phyloP scores from a whole-genome alignment of 2,329 filamentous ascomycete species.

The Orbilia quercus region DNA sequence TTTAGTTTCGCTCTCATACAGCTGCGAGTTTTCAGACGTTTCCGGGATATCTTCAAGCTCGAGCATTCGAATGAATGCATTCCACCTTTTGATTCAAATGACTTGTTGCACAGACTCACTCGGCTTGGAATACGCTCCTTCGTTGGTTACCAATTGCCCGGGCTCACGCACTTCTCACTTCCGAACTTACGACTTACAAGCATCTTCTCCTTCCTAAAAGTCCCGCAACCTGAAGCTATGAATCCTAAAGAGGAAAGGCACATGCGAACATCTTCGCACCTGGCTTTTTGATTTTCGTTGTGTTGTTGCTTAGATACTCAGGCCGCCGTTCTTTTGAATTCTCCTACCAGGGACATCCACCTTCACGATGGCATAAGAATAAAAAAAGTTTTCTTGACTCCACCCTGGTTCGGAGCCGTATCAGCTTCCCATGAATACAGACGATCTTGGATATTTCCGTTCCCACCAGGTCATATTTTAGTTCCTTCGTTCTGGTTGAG shows the following conservation, averaged over 20 bases:
- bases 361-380: slow-evolving; percentile 35
- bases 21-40: slow-evolving; percentile 1
- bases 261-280: slow-evolving; percentile 39
- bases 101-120: slow-evolving; percentile 20
- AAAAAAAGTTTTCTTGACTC: not conserved
- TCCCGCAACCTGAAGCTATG: slow-evolving; percentile 48
- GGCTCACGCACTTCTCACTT: slow-evolving; percentile 38
- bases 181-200: slow-evolving; percentile 50
- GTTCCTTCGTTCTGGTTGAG: slow-evolving; percentile 23
- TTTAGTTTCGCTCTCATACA: slow-evolving; percentile 1
- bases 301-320: slow-evolving; percentile 38
- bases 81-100: slow-evolving; percentile 56
- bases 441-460: slow-evolving; percentile 44
- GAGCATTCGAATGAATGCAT: slow-evolving; percentile 36
- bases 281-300: slow-evolving; percentile 16
- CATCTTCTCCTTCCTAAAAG: slow-evolving; percentile 55
- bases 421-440: slow-evolving; percentile 36
- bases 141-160: slow-evolving; percentile 52
- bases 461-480: slow-evolving; percentile 55
- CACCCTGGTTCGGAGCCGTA: slow-evolving; percentile 43
- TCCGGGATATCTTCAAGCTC: slow-evolving; percentile 30
- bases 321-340: too few relatives aligned
- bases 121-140: slow-evolving; percentile 37
- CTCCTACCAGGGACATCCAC: slow-evolving; percentile 8
- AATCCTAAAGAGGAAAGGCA: slow-evolving; percentile 56